Percentiles rank a stretch among this genome's conserved stretches.
These are phyloP conservation scores for Protea cynaroides DNA, from an alignment of 164 flowering plant species.

Conservation along the genomic window DNA sequence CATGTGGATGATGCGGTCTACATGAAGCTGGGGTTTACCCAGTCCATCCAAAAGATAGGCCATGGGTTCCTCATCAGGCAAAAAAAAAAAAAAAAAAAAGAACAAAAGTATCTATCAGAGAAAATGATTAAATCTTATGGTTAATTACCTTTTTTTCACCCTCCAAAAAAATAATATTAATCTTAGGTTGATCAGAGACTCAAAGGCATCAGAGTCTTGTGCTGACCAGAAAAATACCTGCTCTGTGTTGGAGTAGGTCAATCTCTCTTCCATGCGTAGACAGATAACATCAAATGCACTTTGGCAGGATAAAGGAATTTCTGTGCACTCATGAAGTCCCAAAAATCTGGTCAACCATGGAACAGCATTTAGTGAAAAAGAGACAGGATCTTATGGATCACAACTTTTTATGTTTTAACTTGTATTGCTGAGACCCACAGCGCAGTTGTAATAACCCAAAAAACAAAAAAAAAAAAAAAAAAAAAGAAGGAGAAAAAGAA, in stretches of 20 bases:
- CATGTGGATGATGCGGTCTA: too few relatives aligned
- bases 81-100: too few relatives aligned
- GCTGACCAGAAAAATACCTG: slow-evolving; percentile 39
- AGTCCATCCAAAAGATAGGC: too few relatives aligned
- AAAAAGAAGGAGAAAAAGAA: too few relatives aligned
- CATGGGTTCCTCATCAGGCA: too few relatives aligned
- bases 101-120: too few relatives aligned
- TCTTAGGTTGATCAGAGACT: neutral
- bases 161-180: too few relatives aligned
- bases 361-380: neutral
- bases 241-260: slow-evolving; percentile 61
- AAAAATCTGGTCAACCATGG: slow-evolving; percentile 45
- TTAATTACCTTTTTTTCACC: too few relatives aligned
- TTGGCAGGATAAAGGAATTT: slow-evolving; percentile 64
- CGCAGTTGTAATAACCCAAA: too few relatives aligned
- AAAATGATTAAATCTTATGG: neutral
- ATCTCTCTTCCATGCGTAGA: slow-evolving; percentile 73
- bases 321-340: slow-evolving; percentile 66
- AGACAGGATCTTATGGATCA: neutral
- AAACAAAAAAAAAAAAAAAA: too few relatives aligned
- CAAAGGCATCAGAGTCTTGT: neutral
- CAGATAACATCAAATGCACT: slow-evolving; percentile 77
- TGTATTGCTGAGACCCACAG: too few relatives aligned
- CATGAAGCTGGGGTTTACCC: too few relatives aligned
- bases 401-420: neutral